Evolutionary conservation across 179 eudicot genomes (phyloP).

Genomic region (Drosera spatulata): DNA sequence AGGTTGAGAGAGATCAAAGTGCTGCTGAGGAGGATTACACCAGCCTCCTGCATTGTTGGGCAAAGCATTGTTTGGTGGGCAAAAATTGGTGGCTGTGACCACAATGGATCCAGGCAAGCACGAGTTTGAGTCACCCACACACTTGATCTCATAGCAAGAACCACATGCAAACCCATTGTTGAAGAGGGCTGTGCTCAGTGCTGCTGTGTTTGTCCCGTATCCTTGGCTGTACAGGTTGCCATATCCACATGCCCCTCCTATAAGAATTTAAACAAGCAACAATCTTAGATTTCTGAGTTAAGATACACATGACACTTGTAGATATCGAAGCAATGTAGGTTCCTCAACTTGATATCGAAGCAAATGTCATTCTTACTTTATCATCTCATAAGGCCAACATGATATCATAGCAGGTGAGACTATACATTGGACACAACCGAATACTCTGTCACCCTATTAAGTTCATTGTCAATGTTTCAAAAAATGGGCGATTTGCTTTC

Average conservation of each 20-base stretch:
- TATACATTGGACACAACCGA: slow-evolving; percentile 33
- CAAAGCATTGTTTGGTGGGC: slow-evolving; percentile 51
- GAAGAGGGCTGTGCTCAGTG: slow-evolving; percentile 63
- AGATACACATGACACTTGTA: too few species aligned
- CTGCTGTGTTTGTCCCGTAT: slow-evolving; percentile 57
- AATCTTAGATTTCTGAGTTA: too few species aligned
- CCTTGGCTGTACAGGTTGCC: slow-evolving; percentile 50
- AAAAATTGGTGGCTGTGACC: slow-evolving; percentile 62
- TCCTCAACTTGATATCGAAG: too few species aligned
- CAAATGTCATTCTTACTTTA: too few species aligned
- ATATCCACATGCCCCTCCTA: background rate
- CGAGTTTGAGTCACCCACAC: slow-evolving; percentile 34
- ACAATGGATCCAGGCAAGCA: slow-evolving; percentile 36
- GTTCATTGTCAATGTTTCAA: background rate
- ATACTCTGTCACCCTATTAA: slow-evolving; percentile 24
- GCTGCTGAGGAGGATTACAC: slow-evolving; percentile 20
- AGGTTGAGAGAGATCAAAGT: background rate
- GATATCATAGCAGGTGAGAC: too few species aligned
- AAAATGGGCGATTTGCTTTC: background rate
- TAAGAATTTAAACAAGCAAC: too few species aligned
- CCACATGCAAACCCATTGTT: slow-evolving; percentile 53
- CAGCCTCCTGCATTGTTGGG: slow-evolving; percentile 52
- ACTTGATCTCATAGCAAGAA: slow-evolving; percentile 43
- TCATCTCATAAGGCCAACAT: too few species aligned
- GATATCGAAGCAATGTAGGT: too few species aligned